Evolutionary conservation across 179 eudicot species (phyloP).

Genomic region (Patellifolia procumbens): DNA sequence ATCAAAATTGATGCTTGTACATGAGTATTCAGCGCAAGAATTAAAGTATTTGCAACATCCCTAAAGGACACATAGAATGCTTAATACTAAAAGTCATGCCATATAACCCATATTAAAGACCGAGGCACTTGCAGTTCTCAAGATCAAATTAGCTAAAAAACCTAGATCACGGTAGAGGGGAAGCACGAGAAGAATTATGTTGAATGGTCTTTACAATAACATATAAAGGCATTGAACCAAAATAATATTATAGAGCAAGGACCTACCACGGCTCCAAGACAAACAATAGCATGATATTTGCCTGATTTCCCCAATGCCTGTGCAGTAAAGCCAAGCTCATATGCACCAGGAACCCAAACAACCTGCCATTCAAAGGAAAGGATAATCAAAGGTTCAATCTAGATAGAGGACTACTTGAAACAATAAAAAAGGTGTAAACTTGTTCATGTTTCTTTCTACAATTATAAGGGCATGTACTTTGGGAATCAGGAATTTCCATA

Average conservation of each 20-base stretch:
- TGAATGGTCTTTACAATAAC: neutral
- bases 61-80: too few species aligned
- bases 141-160: too few species aligned
- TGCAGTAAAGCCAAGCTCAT: conserved; percentile 85
- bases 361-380: too few species aligned
- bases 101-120: too few species aligned
- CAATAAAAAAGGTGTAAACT: neutral
- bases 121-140: too few species aligned
- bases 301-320: conserved; percentile 80
- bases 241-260: neutral
- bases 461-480: neutral
- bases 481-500: neutral
- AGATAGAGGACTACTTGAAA: neutral
- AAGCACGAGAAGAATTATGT: neutral
- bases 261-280: conserved; percentile 98
- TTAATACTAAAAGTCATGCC: too few species aligned
- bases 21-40: too few species aligned
- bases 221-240: conserved; percentile 19
- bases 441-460: neutral
- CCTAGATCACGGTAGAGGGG: too few species aligned
- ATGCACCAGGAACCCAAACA: conserved; percentile 99
- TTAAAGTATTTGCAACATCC: too few species aligned
- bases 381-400: neutral
- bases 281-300: conserved; percentile 80
- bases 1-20: too few species aligned